These are phyloP conservation scores for Leishmania arabica DNA, from an alignment of 208 protist genomes.

Conservation along the genomic window DNA sequence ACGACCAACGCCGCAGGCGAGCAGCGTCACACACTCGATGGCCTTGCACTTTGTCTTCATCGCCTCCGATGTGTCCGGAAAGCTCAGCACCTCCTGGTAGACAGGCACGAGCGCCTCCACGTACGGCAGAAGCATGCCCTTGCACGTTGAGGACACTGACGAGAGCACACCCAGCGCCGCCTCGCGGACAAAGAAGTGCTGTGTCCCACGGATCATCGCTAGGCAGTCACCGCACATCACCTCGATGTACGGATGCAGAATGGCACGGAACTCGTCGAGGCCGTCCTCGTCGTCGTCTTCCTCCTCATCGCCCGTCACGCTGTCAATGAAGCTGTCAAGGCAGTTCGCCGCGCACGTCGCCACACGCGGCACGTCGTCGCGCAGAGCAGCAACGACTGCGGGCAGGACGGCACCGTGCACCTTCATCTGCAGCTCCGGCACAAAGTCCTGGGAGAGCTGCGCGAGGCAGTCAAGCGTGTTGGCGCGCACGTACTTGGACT, in stretches of 20 bases:
- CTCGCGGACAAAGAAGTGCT: slow-evolving; percentile 63
- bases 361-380: slow-evolving; percentile 71
- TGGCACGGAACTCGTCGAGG: slow-evolving; percentile 37
- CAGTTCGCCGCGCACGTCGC: slow-evolving; percentile 65
- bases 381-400: slow-evolving; percentile 48
- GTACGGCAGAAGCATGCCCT: slow-evolving; percentile 59
- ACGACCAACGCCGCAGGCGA: slow-evolving; percentile 79
- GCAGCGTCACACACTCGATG: slow-evolving; percentile 85
- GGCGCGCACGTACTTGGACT: slow-evolving; percentile 80
- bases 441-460: slow-evolving; percentile 77
- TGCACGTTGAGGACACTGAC: slow-evolving; percentile 67
- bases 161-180: slow-evolving; percentile 72
- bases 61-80: slow-evolving; percentile 67
- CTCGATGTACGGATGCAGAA: slow-evolving; percentile 66
- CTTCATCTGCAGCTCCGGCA: slow-evolving; percentile 55
- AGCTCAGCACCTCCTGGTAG: slow-evolving; percentile 69
- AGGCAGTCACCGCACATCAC: slow-evolving; percentile 66
- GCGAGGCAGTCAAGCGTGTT: slow-evolving; percentile 72
- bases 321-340: slow-evolving; percentile 81
- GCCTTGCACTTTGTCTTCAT: slow-evolving; percentile 82
- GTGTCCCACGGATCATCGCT: slow-evolving; percentile 44
- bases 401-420: slow-evolving; percentile 58
- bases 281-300: slow-evolving; percentile 53
- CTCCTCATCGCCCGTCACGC: slow-evolving; percentile 45
- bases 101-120: slow-evolving; percentile 65